A percentile compares a stretch with the other conserved stretches of the same genome.
phyloP scores from a whole-genome alignment of 768 basidiomycete genomes.

The Macrolepiota fuliginosa region DNA sequence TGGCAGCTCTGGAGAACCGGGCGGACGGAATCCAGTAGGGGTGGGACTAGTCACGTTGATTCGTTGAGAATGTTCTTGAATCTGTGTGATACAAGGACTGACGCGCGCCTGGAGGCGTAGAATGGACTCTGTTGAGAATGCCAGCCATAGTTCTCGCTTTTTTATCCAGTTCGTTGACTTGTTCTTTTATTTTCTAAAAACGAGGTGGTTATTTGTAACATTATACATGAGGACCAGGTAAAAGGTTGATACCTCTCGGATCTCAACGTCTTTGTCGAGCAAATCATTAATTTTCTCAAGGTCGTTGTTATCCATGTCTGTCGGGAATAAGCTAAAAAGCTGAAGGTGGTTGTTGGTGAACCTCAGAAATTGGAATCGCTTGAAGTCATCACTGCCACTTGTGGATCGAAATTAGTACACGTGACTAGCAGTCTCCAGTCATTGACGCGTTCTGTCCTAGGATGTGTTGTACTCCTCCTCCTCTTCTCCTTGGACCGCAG shows the following conservation, averaged over 20 bases:
- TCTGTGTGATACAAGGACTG: constrained; percentile 22
- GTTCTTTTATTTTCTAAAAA: constrained; percentile 74
- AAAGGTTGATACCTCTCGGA: constrained; percentile 53
- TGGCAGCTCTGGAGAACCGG: constrained; percentile 56
- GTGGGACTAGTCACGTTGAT: constrained; percentile 46
- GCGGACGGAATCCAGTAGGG: constrained; percentile 53
- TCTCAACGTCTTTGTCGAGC: constrained; percentile 60
- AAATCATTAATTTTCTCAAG: constrained; percentile 56
- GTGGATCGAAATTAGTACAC: not conserved
- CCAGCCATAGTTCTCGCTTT: constrained; percentile 71
- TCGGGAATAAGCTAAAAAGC: not conserved
- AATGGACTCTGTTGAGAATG: constrained; percentile 77
- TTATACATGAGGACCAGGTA: not conserved
- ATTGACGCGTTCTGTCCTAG: not conserved
- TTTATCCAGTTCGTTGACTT: constrained; percentile 73
- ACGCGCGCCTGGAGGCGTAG: constrained; percentile 63
- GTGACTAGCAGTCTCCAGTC: not conserved
- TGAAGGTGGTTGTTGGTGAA: not conserved
- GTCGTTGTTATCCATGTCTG: constrained; percentile 52
- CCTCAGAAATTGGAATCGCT: too few species aligned
- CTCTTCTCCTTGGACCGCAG: not conserved
- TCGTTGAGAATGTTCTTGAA: not conserved
- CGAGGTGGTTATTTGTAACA: not conserved
- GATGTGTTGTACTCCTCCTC: not conserved
- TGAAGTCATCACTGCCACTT: too few species aligned